These are phyloP conservation scores for Persicaria tinctoria DNA, from an alignment of 148 eudicot genomes.

Conservation along the genomic window DNA sequence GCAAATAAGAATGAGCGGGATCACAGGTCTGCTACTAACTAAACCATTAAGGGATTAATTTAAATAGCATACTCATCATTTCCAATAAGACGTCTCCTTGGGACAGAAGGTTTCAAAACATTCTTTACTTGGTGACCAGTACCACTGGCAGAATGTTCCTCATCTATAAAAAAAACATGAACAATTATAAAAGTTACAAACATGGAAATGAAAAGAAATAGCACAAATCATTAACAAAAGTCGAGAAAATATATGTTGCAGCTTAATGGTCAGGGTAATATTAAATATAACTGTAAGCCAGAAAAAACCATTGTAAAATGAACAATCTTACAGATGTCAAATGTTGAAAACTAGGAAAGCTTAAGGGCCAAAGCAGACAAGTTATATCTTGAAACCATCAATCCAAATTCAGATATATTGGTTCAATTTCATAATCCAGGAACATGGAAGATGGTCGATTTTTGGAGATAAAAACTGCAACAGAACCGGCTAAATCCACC, in stretches of 20 bases:
- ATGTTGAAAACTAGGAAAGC: background rate
- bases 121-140: conserved; percentile 30
- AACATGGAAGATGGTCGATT: background rate
- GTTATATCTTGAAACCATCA: background rate
- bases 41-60: background rate
- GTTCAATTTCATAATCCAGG: background rate
- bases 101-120: conserved; percentile 54
- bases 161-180: conserved; percentile 35
- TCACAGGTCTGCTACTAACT: background rate
- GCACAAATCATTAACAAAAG: background rate
- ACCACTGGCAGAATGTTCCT: conserved; percentile 35
- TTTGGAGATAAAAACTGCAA: background rate
- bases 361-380: background rate
- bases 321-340: background rate
- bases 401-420: background rate
- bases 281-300: background rate
- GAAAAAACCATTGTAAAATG: background rate
- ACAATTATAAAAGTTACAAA: conserved; percentile 12
- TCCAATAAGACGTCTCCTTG: conserved; percentile 76
- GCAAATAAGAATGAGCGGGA: conserved; percentile 14
- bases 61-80: conserved; percentile 68
- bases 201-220: background rate
- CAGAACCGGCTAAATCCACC: background rate
- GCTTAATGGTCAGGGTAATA: background rate
- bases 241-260: background rate